Evolutionary conservation across 176 grass and related monocot genomes (phyloP).

Genomic region (Oryza australiensis): DNA sequence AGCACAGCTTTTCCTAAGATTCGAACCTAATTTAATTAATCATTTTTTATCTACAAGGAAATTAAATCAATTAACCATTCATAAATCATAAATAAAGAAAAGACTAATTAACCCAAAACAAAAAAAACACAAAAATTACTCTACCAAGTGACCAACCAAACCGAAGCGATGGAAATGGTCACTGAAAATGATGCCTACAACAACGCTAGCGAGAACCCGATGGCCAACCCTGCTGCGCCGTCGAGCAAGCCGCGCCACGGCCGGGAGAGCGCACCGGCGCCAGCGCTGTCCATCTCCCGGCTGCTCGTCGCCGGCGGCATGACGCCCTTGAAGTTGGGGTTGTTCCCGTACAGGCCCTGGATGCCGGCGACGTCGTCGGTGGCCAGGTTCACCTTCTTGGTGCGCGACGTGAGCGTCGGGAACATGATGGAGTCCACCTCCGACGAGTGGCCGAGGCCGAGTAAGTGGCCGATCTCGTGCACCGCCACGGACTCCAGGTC

Average conservation of each 20-base stretch:
- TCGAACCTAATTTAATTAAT: not conserved
- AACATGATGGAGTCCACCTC: constrained; percentile 71
- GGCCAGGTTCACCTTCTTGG: constrained; percentile 68
- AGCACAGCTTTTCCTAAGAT: not conserved
- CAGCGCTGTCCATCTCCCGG: constrained; percentile 54
- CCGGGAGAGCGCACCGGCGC: not conserved
- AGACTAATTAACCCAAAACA: not conserved
- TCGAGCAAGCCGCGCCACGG: constrained; percentile 3
- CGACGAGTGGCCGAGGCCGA: constrained; percentile 77
- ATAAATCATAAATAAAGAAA: not conserved
- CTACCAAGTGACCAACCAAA: not conserved
- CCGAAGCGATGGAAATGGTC: not conserved
- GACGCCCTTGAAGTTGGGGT: constrained; percentile 71
- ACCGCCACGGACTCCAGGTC: constrained; percentile 96
- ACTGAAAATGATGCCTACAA: not conserved
- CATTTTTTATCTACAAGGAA: not conserved
- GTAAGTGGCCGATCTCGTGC: constrained; percentile 96
- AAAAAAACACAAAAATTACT: no score
- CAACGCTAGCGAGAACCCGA: constrained; percentile 9
- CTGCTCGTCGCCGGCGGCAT: constrained; percentile 38
- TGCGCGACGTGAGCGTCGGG: constrained; percentile 60
- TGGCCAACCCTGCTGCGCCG: constrained; percentile 13
- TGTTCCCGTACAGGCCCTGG: constrained; percentile 74
- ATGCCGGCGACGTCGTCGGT: constrained; percentile 71
- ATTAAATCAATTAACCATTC: not conserved